These are phyloP conservation scores for Mortierella sp. DNA, from an alignment of 371 early-diverging fungal genomes.

Conservation along the genomic window DNA sequence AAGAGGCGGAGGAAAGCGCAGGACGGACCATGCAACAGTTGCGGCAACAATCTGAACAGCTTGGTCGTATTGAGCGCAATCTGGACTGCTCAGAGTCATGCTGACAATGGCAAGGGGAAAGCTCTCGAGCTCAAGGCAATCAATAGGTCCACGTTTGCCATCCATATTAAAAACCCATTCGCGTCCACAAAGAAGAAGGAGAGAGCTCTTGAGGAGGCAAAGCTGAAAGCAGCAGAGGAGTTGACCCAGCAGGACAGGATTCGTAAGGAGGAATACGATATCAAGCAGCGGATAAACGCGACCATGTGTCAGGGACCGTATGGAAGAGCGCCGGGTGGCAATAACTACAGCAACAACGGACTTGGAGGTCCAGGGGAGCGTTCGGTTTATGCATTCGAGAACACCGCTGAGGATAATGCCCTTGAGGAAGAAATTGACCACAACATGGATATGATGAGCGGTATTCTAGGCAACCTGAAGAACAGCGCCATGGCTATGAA, in stretches of 20 bases:
- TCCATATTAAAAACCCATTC: constrained; percentile 75
- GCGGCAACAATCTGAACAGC: constrained; percentile 75
- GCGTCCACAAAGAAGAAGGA: constrained; percentile 69
- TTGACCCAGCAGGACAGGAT: constrained; percentile 58
- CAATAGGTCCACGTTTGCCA: constrained; percentile 83
- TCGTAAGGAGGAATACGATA: constrained; percentile 61
- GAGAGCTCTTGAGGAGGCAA: constrained; percentile 61
- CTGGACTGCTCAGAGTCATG: constrained; percentile 80
- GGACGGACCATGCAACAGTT: constrained; percentile 73
- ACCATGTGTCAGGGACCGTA: constrained; percentile 57
- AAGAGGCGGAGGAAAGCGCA: constrained; percentile 74
- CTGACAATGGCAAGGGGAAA: constrained; percentile 77
- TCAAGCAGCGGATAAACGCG: constrained; percentile 64
- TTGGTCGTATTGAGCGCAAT: constrained; percentile 77
- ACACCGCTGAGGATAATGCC: constrained; percentile 71
- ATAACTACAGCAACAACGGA: constrained; percentile 56
- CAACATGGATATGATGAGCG: constrained; percentile 78
- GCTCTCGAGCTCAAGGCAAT: constrained; percentile 81
- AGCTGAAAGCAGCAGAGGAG: constrained; percentile 60
- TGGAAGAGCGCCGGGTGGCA: constrained; percentile 55
- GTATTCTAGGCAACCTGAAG: constrained; percentile 72
- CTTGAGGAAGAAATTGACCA: constrained; percentile 85
- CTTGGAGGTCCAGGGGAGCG: constrained; percentile 70
- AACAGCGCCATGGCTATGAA: constrained; percentile 81
- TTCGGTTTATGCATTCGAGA: constrained; percentile 73